Percentiles rank a stretch among this genome's conserved stretches.
These are phyloP conservation scores for Myriosclerotinia scirpicola DNA, from an alignment of 2,329 filamentous ascomycete genomes.

Conservation along the genomic window DNA sequence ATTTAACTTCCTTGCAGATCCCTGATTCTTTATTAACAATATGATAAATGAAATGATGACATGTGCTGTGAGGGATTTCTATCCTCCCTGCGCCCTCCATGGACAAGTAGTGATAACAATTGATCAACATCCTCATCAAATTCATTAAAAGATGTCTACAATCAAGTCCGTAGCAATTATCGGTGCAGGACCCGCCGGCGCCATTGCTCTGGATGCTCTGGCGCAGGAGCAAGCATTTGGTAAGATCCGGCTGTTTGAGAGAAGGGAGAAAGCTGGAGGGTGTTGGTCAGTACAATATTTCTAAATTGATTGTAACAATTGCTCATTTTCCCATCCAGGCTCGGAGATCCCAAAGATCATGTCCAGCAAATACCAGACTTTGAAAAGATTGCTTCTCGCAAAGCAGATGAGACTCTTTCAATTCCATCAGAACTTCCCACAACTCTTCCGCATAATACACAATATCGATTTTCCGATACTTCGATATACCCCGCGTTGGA, in stretches of 20 bases:
- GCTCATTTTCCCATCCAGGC: slow-evolving; percentile 41
- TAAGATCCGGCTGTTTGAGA: slow-evolving; percentile 60
- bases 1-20: neutral
- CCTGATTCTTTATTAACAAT: neutral
- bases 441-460: slow-evolving; percentile 44
- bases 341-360: slow-evolving; percentile 44
- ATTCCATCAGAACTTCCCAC: slow-evolving; percentile 52
- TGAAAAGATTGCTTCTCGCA: slow-evolving; percentile 48
- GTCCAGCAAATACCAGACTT: slow-evolving; percentile 46
- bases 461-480: slow-evolving; percentile 56
- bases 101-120: neutral
- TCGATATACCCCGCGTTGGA: slow-evolving; percentile 64
- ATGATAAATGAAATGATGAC: neutral
- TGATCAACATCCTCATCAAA: neutral
- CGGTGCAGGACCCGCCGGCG: slow-evolving; percentile 60
- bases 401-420: slow-evolving; percentile 50
- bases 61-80: neutral
- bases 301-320: neutral
- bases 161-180: slow-evolving; percentile 55
- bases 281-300: slow-evolving; percentile 53
- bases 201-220: slow-evolving; percentile 60
- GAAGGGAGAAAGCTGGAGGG: slow-evolving; percentile 58
- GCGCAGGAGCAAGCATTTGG: slow-evolving; percentile 59
- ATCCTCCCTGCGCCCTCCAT: neutral
- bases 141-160: slow-evolving; percentile 27